These are phyloP conservation scores for Rhytidiadelphus loreus DNA, from an alignment of 225 moss, liverwort and hornwort genomes.

Conservation along the genomic window DNA sequence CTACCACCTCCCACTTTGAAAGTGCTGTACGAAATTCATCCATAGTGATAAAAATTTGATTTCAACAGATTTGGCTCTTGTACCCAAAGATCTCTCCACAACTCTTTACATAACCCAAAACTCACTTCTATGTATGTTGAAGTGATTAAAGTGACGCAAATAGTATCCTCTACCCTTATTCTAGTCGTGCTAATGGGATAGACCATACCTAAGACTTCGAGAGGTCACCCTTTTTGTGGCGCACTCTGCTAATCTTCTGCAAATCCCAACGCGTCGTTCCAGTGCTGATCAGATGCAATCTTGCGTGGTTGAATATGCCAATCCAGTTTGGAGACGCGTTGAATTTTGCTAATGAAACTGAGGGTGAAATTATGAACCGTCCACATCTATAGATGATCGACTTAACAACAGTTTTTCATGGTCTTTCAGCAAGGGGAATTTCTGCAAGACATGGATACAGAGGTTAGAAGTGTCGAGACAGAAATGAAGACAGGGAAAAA, in stretches of 20 bases:
- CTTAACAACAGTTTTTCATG: not conserved
- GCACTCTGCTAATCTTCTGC: not conserved
- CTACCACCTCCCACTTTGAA: not conserved
- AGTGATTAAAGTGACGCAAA: not conserved
- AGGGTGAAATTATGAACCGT: not conserved
- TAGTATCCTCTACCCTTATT: not conserved
- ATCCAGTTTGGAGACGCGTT: not conserved
- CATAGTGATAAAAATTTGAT: not conserved
- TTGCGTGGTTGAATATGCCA: not conserved
- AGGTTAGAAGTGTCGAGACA: not conserved
- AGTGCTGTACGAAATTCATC: not conserved
- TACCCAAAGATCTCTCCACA: not conserved
- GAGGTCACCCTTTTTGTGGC: not conserved
- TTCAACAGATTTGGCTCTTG: not conserved
- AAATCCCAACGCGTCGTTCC: not conserved
- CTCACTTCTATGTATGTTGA: not conserved
- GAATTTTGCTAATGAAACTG: not conserved
- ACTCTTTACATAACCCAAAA: not conserved
- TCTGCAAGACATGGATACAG: constrained; percentile 13
- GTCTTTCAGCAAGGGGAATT: constrained; percentile 18
- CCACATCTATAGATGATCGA: not conserved
- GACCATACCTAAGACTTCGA: not conserved
- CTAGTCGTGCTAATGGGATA: not conserved
- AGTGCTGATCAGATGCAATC: not conserved
- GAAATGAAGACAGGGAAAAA: not conserved